phyloP scores from a whole-genome alignment of 495 filamentous ascomycete genomes.

The Annulohypoxylon maeteangense region DNA sequence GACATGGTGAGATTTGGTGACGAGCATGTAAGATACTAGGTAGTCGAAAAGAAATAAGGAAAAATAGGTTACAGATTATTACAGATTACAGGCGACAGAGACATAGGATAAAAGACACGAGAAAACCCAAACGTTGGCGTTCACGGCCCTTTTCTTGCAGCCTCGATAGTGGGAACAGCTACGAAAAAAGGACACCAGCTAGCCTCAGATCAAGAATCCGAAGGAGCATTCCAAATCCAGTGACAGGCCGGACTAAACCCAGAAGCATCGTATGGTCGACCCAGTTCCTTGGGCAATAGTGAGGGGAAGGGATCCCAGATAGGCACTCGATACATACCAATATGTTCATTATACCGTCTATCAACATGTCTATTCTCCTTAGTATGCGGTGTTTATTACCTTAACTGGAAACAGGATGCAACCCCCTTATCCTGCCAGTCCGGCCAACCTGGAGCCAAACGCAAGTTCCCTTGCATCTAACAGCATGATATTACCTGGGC shows the following conservation, averaged over 20 bases:
- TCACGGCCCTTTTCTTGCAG: slow-evolving; percentile 9
- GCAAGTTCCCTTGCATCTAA: neutral
- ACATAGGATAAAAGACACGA: neutral
- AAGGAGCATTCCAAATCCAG: slow-evolving; percentile 5
- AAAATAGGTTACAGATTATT: too few species aligned
- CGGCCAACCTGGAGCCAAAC: neutral
- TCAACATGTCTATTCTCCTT: slow-evolving; percentile 11
- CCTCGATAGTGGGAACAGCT: neutral
- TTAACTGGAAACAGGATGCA: neutral
- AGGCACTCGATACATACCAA: neutral
- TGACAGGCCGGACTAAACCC: neutral
- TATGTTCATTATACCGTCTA: slow-evolving; percentile 6
- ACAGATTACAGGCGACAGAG: too few species aligned
- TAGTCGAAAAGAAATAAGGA: too few species aligned
- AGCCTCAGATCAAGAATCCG: neutral
- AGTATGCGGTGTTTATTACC: neutral
- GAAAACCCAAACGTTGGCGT: neutral
- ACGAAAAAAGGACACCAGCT: neutral
- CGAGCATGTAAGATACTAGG: neutral
- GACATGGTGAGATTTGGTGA: slow-evolving; percentile 9
- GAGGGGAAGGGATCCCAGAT: slow-evolving; percentile 8
- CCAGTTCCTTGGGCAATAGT: slow-evolving; percentile 11
- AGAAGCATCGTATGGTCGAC: neutral
- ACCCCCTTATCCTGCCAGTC: neutral
- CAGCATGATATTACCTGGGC: neutral